Conservation (phyloP, 2,329 filamentous ascomycete species). For the Xylaria sp. region DNA sequence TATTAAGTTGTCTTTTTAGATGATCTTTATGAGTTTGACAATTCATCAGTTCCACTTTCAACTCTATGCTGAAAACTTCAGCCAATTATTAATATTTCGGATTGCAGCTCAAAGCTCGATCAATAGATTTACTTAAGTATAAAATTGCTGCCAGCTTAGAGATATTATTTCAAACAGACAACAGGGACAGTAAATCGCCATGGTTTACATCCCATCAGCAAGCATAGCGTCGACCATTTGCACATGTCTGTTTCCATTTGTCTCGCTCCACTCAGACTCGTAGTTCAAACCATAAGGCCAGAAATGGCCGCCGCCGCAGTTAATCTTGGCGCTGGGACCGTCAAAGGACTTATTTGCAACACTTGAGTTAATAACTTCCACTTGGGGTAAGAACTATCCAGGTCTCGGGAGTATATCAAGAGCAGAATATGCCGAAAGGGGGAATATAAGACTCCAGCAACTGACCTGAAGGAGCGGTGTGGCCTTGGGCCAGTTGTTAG, state of each 20-base stretch:
- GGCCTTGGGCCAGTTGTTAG: slow-evolving; percentile 56
- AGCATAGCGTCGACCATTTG: slow-evolving; percentile 58
- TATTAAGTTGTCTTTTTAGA: too few species aligned
- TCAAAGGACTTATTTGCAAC: slow-evolving; percentile 50
- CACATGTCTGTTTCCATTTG: slow-evolving; percentile 56
- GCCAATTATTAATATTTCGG: neutral
- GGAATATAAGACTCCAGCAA: neutral
- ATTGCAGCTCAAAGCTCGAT: neutral
- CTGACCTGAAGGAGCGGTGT: slow-evolving; percentile 49
- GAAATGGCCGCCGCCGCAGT: slow-evolving; percentile 51
- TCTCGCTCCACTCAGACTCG: slow-evolving; percentile 58
- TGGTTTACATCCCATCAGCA: slow-evolving; percentile 51
- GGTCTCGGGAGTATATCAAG: neutral
- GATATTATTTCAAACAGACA: neutral
- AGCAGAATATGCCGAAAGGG: neutral
- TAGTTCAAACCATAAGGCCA: slow-evolving; percentile 55
- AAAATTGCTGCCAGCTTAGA: neutral
- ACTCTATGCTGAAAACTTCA: too few species aligned
- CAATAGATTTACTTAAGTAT: neutral
- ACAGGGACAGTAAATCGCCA: neutral
- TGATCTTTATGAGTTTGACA: too few species aligned
- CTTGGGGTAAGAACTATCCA: neutral
- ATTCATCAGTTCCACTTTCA: too few species aligned
- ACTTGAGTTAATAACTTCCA: neutral
- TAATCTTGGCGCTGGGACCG: slow-evolving; percentile 48